phyloP scores from a whole-genome alignment of 192 early-diverging fungal genomes.

The Coemansia sp. region DNA sequence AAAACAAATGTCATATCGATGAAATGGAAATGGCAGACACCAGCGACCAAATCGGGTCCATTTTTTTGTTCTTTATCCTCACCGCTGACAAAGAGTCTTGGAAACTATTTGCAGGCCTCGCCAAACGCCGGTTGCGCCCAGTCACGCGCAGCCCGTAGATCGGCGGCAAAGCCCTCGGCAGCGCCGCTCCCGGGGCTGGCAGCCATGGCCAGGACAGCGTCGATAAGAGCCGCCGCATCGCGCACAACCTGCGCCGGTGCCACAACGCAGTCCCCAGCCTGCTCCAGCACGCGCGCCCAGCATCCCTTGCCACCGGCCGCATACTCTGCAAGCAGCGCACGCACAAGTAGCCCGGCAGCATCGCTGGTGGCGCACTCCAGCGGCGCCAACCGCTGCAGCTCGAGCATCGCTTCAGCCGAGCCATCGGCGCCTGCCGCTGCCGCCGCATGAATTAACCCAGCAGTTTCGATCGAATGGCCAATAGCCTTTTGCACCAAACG shows the following conservation, averaged over 20 bases:
- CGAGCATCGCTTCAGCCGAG: background rate
- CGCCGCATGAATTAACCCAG: slow-evolving; percentile 9
- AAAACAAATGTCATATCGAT: no score
- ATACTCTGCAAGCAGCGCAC: slow-evolving; percentile 30
- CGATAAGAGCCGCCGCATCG: slow-evolving; percentile 18
- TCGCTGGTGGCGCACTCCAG: slow-evolving; percentile 28
- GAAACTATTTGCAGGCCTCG: slow-evolving; percentile 11
- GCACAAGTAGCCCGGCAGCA: slow-evolving; percentile 29
- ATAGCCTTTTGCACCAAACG: slow-evolving; percentile 45
- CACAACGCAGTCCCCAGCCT: slow-evolving; percentile 21
- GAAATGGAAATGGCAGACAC: no score
- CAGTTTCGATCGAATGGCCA: slow-evolving; percentile 18
- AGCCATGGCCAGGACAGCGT: slow-evolving; percentile 35
- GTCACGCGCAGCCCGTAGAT: slow-evolving; percentile 14
- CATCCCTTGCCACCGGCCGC: slow-evolving; percentile 20
- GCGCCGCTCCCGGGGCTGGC: slow-evolving; percentile 9
- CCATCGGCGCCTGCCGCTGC: slow-evolving; percentile 1
- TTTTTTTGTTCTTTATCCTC: background rate
- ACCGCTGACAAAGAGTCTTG: no score
- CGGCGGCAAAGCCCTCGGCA: slow-evolving; percentile 7
- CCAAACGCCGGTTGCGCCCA: slow-evolving; percentile 27
- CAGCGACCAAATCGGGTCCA: no score
- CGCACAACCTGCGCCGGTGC: slow-evolving; percentile 19
- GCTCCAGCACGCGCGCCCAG: slow-evolving; percentile 19
- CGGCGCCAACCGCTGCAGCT: slow-evolving; percentile 17